Evolutionary conservation across 2,329 filamentous ascomycete species (phyloP), one percentile per base, ranked within the genome.

Genomic region (Diplodia sapinea): DNA sequence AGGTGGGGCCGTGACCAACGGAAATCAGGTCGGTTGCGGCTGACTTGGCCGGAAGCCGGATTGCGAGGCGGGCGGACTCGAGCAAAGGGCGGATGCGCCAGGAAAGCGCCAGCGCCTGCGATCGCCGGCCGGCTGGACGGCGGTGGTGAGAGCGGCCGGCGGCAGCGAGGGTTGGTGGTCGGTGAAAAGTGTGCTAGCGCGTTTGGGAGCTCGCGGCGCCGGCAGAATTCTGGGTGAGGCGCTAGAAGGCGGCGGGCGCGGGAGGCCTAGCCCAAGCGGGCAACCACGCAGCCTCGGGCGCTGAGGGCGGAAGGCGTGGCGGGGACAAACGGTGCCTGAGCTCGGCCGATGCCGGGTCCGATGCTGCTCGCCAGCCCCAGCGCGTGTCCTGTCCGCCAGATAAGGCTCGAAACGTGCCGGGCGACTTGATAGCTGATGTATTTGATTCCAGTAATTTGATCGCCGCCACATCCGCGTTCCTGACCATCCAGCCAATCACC

Each of bases 371-470:
- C 23, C 15, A 31, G 52, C n/a, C 8, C 29, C 54, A 36, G 11
- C 31, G n/a, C 9, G 33, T 23, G 54, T 36, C 36, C 54, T 38
- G 12, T 11, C n/a, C 31, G 31, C 54, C 15, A 56, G 54, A 56
- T 56, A 56, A 56, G 54, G 26, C 50, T 29, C 7, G 20, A 52
- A 17, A 29, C 50, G 54, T 36, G 8, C 26, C 51, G 23, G 23
- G 23, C 23, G 23, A 2, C 23, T 23, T 55, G 54, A 56, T 56
- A 56, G 54, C 54, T 56, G 54, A 56, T 56, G 54, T 56, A 56
- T 56, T 56, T 38, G 54, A 38, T 56, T 56, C 54, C 54, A 56
- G 54, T 56, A 56, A 56, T 56, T 56, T 40, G 54, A 56, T 56
- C 54, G 54, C 33, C 54, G 31, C 17, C 15, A 4, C 29, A 2